Base-by-base conservation (phyloP, 2,329 filamentous ascomycete species). In the Eurotiales sp. region DNA sequence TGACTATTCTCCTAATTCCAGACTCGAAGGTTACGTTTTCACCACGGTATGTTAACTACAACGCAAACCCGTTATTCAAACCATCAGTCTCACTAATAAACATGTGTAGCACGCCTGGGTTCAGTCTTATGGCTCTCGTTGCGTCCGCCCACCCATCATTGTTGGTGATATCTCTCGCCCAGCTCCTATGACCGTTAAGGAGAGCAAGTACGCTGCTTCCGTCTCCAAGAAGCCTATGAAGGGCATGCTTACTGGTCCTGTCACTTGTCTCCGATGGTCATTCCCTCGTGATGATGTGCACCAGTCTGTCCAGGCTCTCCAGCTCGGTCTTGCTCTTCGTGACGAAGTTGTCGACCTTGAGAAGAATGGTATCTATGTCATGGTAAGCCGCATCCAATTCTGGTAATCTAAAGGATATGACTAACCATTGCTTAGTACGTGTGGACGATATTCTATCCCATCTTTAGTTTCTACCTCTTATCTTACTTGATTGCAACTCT, bases 191-290 rank as follows among this genome's bases (percentile, higher is more conserved):
- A 96, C 93, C 55, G 93, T 99, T 77, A 99, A 99, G 87, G 93
- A 99, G 84, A 95, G 89, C 76, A 96, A 97, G 82, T 99, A 96
- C 78, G 93, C 93, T 62, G 92, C 90, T 58, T 91, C 87, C 52
- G 84, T 96, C 74, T 92, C 91, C 73, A 92, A 88, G 81, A 97
- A 96, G 85, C 91, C 93, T 77, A 97, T 99, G 93, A 99, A 99
- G 89, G 93, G 93, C 74, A 99, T 99, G 93, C 85, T 99, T 72
- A 99, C 93, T 75, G 93, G 93, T 55, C 93, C 93, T 64, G 95
- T 99, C 79, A 99, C 93, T 69, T 99, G 93, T 79, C 81, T 99
- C 66, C 87, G 93, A 75, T 99, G 93, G 93, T 99, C 93, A 56
- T 99, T 97, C 89, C 93, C 93, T 66, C 93, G 93, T 88, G 92